phyloP scores from a whole-genome alignment of 208 protist species.

The Balamuthia mandrillaris region DNA sequence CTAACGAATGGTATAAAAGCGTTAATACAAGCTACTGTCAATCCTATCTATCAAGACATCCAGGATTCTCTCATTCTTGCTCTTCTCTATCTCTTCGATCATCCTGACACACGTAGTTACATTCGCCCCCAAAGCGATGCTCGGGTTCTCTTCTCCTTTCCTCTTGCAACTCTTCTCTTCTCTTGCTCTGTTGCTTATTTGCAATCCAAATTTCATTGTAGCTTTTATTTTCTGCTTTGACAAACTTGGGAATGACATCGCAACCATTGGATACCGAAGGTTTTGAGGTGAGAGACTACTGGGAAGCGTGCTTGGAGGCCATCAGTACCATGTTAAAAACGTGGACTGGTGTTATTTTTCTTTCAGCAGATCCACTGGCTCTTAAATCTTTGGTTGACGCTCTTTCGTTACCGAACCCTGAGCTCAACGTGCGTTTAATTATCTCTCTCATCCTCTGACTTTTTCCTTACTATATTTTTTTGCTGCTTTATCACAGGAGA shows the following conservation, averaged over 20 bases:
- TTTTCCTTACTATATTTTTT: background rate
- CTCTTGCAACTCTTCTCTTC: no score
- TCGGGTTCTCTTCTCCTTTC: background rate
- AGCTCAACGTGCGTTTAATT: conserved; percentile 29
- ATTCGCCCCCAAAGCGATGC: conserved; percentile 3
- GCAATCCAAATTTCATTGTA: no score
- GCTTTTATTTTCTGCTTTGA: no score
- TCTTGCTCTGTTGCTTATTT: no score
- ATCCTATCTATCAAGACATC: background rate
- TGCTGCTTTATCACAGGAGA: background rate
- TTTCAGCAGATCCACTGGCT: conserved; percentile 43
- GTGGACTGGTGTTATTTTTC: conserved; percentile 48
- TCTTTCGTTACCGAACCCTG: conserved; percentile 40
- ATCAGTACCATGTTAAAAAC: conserved; percentile 40
- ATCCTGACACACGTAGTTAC: background rate
- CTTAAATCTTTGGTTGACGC: conserved; percentile 48
- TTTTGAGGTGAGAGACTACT: no score
- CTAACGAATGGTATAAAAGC: background rate
- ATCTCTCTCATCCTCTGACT: background rate
- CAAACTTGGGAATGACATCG: no score
- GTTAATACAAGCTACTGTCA: background rate
- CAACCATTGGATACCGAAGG: no score
- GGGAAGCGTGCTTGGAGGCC: conserved; percentile 12
- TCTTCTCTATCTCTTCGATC: conserved; percentile 3
- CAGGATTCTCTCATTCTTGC: background rate